Conservation (phyloP, 1,284 basidiomycete genomes). For the Cryptococcus sp. region DNA sequence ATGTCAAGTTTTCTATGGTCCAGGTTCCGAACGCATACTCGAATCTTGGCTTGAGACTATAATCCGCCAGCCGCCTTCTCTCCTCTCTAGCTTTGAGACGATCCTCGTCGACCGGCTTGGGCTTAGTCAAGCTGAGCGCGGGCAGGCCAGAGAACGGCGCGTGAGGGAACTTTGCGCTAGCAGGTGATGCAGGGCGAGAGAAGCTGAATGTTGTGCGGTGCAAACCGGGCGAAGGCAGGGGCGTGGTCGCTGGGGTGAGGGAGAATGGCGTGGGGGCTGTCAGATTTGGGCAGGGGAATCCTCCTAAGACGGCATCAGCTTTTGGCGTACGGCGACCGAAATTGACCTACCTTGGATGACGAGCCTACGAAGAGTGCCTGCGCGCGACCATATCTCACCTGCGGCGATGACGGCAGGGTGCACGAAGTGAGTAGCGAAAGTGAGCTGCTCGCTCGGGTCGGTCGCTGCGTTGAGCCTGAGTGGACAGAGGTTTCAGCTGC, state of each 20-base stretch:
- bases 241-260: conserved; percentile 39
- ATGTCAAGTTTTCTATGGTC: conserved; percentile 31
- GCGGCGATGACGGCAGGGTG: conserved; percentile 45
- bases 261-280: conserved; percentile 44
- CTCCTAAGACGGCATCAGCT: conserved; percentile 22
- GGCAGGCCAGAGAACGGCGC: conserved; percentile 23
- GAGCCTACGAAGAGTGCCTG: conserved; percentile 30
- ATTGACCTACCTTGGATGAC: conserved; percentile 41
- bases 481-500: not conserved
- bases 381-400: conserved; percentile 36
- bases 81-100: conserved; percentile 28
- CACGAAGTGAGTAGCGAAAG: conserved; percentile 42
- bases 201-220: conserved; percentile 13
- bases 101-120: conserved; percentile 26
- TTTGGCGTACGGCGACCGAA: not conserved
- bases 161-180: conserved; percentile 7
- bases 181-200: conserved; percentile 11
- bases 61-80: conserved; percentile 36
- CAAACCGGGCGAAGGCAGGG: conserved; percentile 34
- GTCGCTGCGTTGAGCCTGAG: conserved; percentile 36
- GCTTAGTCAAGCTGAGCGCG: conserved; percentile 27
- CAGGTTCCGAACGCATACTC: conserved; percentile 42
- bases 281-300: conserved; percentile 43
- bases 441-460: conserved; percentile 35
- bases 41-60: conserved; percentile 37